A percentile compares a stretch with the other conserved stretches of the same genome.
These are phyloP conservation scores for Starmera pachycereana DNA, from an alignment of 805 yeast genomes.

Conservation along the genomic window DNA sequence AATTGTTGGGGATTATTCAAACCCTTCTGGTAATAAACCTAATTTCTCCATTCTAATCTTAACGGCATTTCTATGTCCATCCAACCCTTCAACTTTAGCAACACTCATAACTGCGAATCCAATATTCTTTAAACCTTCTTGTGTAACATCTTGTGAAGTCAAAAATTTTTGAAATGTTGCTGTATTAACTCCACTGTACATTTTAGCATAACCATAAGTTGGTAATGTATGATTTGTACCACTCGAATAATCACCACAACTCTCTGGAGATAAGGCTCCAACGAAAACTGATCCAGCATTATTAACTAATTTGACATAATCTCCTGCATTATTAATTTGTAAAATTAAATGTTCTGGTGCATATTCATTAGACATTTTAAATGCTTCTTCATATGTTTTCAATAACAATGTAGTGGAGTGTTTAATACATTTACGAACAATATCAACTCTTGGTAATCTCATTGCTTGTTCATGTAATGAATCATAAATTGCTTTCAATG, in stretches of 20 bases:
- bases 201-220: constrained; percentile 96
- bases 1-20: constrained; percentile 10
- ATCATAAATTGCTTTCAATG: constrained; percentile 60
- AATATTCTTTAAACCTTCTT: constrained; percentile 74
- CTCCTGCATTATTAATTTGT: constrained; percentile 73
- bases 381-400: constrained; percentile 64
- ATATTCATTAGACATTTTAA: constrained; percentile 77
- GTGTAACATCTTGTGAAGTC: constrained; percentile 85
- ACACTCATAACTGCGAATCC: constrained; percentile 96
- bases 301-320: constrained; percentile 62
- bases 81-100: constrained; percentile 94
- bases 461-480: constrained; percentile 82
- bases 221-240: constrained; percentile 99
- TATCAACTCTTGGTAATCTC: constrained; percentile 82
- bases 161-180: constrained; percentile 91
- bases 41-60: constrained; percentile 84
- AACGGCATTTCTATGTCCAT: constrained; percentile 96
- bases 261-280: constrained; percentile 93
- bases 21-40: constrained; percentile 36
- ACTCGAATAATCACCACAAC: constrained; percentile 95
- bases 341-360: constrained; percentile 98
- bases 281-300: constrained; percentile 97
- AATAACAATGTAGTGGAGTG: constrained; percentile 81
- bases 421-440: constrained; percentile 82
- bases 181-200: constrained; percentile 95